Evolutionary conservation across 1,139 yeast genomes (phyloP).

Genomic region (Pichia kudriavzevii): DNA sequence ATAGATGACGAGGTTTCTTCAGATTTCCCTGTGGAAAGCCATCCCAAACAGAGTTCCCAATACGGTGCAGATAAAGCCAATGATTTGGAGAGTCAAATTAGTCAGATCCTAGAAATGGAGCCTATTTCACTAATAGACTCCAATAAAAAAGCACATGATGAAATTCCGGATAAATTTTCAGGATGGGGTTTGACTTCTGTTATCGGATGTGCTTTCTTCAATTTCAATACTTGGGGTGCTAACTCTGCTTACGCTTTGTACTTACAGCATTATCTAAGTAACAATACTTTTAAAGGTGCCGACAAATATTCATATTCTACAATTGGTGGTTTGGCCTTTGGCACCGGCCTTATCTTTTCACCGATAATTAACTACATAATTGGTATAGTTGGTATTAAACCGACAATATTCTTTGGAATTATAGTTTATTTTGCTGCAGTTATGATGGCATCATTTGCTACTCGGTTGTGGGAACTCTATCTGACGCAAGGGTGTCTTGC

Average conservation of each 20-base stretch:
- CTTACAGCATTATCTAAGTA: slow-evolving; percentile 40
- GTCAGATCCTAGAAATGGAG: too few species aligned
- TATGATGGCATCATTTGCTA: slow-evolving; percentile 47
- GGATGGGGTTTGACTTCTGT: slow-evolving; percentile 46
- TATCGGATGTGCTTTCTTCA: slow-evolving; percentile 30
- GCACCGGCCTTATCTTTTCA: slow-evolving; percentile 37
- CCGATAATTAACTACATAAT: slow-evolving; percentile 38
- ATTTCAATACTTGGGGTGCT: slow-evolving; percentile 56
- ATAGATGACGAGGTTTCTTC: too few species aligned
- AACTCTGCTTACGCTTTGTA: slow-evolving; percentile 54
- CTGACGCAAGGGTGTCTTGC: slow-evolving; percentile 48
- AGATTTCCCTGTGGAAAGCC: too few species aligned
- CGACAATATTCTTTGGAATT: slow-evolving; percentile 35
- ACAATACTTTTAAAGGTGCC: slow-evolving; percentile 40
- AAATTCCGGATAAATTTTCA: slow-evolving; percentile 24
- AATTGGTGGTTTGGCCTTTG: slow-evolving; percentile 51
- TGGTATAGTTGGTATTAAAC: slow-evolving; percentile 37
- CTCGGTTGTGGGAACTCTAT: slow-evolving; percentile 44
- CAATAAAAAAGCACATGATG: slow-evolving; percentile 9
- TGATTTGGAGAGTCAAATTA: too few species aligned
- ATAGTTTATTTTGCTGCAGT: slow-evolving; percentile 42
- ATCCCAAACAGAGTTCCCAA: too few species aligned
- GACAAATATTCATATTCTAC: slow-evolving; percentile 47
- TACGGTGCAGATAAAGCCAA: too few species aligned
- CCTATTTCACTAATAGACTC: too few species aligned